Evolutionary conservation across 257 asterid species (phyloP).

Genomic region (Orobanche coerulescens): DNA sequence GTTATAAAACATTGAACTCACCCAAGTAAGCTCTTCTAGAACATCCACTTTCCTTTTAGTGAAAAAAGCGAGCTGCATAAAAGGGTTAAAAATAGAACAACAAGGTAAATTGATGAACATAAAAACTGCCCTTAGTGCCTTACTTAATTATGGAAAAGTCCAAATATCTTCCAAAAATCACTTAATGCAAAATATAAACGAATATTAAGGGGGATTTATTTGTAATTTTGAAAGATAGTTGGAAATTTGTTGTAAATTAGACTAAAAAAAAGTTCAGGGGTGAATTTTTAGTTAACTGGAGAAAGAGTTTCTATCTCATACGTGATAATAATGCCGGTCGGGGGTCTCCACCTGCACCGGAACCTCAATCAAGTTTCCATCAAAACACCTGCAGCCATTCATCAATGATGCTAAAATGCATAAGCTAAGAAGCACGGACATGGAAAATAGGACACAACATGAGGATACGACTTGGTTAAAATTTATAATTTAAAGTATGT

Average conservation of each 20-base stretch:
- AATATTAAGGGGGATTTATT: no score
- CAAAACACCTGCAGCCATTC: slow-evolving; percentile 46
- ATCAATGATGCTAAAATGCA: slow-evolving; percentile 4
- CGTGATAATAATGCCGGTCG: slow-evolving; percentile 77
- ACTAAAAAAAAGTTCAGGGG: background rate
- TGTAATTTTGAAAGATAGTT: background rate
- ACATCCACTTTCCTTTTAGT: slow-evolving; percentile 59
- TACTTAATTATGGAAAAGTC: no score
- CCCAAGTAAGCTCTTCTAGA: slow-evolving; percentile 78
- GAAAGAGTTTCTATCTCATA: slow-evolving; percentile 16
- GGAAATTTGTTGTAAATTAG: background rate
- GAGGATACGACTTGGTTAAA: no score
- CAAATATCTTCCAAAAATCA: no score
- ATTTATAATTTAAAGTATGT: no score
- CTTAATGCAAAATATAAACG: no score
- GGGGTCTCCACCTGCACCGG: slow-evolving; percentile 86
- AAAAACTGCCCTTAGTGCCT: background rate
- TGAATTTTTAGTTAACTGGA: background rate
- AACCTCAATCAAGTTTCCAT: slow-evolving; percentile 60
- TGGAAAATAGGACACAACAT: no score
- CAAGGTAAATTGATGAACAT: background rate
- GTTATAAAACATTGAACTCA: slow-evolving; percentile 23
- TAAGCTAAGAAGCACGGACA: no score
- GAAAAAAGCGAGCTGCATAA: slow-evolving; percentile 66
- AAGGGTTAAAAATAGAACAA: background rate